phyloP scores from a whole-genome alignment of 441 rosid species.

The Metrosideros polymorpha region DNA sequence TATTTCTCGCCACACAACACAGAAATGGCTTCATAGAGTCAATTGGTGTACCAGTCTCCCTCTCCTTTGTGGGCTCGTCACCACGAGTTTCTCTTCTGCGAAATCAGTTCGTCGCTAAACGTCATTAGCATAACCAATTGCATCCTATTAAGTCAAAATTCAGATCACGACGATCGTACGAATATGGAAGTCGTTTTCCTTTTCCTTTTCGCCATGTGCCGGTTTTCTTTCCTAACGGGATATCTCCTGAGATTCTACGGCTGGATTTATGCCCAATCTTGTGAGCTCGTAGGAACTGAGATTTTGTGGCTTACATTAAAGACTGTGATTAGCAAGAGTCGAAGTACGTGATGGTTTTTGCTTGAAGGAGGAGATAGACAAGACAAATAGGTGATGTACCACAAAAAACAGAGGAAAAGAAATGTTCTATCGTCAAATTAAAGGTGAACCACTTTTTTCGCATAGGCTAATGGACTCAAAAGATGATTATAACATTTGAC shows the following conservation, averaged over 20 bases:
- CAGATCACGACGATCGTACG: background rate
- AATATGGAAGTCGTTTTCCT: background rate
- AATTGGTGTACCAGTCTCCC: background rate
- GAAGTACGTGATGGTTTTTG: background rate
- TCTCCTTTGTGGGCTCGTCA: background rate
- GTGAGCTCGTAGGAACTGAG: background rate
- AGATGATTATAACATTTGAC: background rate
- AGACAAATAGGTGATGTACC: background rate
- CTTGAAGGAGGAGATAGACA: background rate
- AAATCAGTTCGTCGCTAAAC: background rate
- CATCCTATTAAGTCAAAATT: background rate
- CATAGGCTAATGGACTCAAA: fast-evolving
- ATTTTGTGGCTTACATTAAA: background rate
- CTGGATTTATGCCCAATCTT: background rate
- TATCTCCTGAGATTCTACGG: background rate
- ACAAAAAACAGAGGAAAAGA: background rate
- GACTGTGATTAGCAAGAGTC: background rate
- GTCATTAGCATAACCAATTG: background rate
- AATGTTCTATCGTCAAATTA: background rate
- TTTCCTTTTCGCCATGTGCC: background rate
- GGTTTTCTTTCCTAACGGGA: background rate
- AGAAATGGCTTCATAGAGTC: background rate
- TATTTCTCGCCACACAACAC: background rate
- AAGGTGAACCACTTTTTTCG: background rate
- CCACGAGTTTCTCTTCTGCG: background rate